Evolutionary conservation across 257 asterid genomes (phyloP).

Genomic region (Eucommia ulmoides): DNA sequence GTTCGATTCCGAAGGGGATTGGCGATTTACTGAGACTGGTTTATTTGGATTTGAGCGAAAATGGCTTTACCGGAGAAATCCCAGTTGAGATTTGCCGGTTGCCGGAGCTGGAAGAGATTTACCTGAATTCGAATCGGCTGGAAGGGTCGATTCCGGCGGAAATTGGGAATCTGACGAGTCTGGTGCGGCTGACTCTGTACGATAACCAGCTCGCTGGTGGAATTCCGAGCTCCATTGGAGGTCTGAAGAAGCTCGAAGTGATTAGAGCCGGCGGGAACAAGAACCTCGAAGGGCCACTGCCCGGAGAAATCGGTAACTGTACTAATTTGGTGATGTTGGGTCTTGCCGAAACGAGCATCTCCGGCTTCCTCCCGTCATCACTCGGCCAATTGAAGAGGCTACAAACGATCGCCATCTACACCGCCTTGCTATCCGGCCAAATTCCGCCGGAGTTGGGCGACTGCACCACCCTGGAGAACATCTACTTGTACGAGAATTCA

Average conservation of each 20-base stretch:
- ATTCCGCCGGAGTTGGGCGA: background rate
- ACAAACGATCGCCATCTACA: slow-evolving; percentile 1
- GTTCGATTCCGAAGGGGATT: background rate
- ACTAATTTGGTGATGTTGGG: background rate
- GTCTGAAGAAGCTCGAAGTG: background rate
- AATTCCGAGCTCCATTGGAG: background rate
- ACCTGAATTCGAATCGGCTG: background rate
- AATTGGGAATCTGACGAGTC: background rate
- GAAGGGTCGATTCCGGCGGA: background rate
- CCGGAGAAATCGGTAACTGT: background rate
- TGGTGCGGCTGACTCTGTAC: background rate
- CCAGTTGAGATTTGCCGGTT: slow-evolving; percentile 1
- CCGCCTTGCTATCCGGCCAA: background rate
- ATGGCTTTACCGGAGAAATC: background rate
- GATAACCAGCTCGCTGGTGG: background rate
- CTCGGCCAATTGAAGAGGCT: background rate
- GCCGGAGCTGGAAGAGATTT: background rate
- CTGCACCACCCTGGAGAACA: background rate
- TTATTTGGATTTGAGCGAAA: background rate
- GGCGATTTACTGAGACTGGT: background rate
- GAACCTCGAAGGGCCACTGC: background rate
- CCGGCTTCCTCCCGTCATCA: background rate
- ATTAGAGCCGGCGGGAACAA: background rate
- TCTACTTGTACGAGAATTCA: background rate
- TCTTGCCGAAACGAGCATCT: slow-evolving; percentile 1